Base-by-base conservation (phyloP, 495 filamentous ascomycete genomes). In the Bacidia rubella region DNA sequence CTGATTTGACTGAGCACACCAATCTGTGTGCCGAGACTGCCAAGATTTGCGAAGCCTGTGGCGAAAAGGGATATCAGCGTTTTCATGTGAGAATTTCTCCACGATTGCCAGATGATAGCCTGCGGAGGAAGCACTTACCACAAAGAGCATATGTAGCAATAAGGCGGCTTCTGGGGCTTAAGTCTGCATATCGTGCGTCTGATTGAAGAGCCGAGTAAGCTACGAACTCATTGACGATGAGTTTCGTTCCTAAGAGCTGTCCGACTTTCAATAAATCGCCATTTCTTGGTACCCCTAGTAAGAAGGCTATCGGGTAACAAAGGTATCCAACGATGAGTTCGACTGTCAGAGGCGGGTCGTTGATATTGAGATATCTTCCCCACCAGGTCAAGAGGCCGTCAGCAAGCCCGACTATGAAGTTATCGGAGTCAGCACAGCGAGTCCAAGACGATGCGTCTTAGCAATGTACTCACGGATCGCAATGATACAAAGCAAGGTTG, bases 341-440 rank as follows among this genome's bases (percentile, higher is more conserved):
- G 47, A 95, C 67, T 10, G 84, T 89, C 49, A 95, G 68, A 1
- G 70, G 67, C 15, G 80, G 79, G 45, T 83, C 65, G 55, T 75
- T 69, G 61, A 92, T 82, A 65, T 82, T 83, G 57, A 89, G 70
- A 63, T 92, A 95, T 12, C 70, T 71, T 53, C 89, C 89, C 86
- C 87, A 95, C 89, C 89, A 95, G 26, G 78, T 82, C 39, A 95
- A 75, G 3, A 94, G 73, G 17, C 82, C 87, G 58, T 95, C 81
- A 47, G 78, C 65, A 3, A 95, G 75, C 12, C 70, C 81, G 29
- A 95, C 70, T 26, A 93, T 75, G n/a, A n/a, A n/a, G n/a, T n/a
- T n/a, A n/a, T n/a, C n/a, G n/a, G n/a, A n/a, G n/a, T n/a, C n/a
- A n/a, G n/a, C n/a, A n/a, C n/a, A n/a, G n/a, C n/a, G n/a, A n/a